Percentiles rank a stretch among this genome's conserved stretches.
Conservation (phyloP, 345 rosid species). For the Lepidium africanum region DNA sequence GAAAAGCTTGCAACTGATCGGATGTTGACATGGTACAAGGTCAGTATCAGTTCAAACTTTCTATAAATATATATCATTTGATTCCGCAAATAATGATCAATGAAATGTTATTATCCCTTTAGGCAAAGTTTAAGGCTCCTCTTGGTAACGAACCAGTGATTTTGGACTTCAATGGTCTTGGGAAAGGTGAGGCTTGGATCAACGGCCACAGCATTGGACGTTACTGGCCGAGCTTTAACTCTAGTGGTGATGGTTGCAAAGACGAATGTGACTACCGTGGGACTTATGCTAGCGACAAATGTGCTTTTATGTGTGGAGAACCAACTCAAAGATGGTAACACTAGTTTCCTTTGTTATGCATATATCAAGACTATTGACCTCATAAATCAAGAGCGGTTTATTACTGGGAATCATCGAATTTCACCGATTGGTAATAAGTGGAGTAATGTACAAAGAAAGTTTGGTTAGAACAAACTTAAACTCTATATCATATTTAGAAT, state of each 20-base stretch:
- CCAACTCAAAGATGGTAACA: slow-evolving; percentile 51
- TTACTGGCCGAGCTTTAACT: slow-evolving; percentile 46
- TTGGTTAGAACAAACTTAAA: too few relatives aligned
- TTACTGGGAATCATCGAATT: neutral
- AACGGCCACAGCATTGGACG: slow-evolving; percentile 65
- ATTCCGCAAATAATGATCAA: neutral
- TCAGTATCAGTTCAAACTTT: slow-evolving; percentile 1
- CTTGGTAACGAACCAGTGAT: slow-evolving; percentile 56
- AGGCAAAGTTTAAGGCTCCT: slow-evolving; percentile 52
- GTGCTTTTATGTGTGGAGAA: slow-evolving; percentile 44
- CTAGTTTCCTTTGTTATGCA: neutral
- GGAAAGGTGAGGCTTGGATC: slow-evolving; percentile 73
- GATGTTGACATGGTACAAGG: slow-evolving; percentile 62
- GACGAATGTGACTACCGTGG: slow-evolving; percentile 48
- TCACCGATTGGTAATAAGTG: too few relatives aligned
- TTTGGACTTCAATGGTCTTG: slow-evolving; percentile 55
- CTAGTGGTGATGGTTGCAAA: slow-evolving; percentile 35
- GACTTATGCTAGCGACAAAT: slow-evolving; percentile 17
- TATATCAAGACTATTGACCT: neutral
- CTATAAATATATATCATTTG: neutral
- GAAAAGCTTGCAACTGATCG: slow-evolving; percentile 27
- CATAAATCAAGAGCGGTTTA: neutral
- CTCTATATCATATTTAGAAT: too few relatives aligned
- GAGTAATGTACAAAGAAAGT: too few relatives aligned
- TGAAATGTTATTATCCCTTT: neutral